Evolutionary conservation across 495 filamentous ascomycete species (phyloP).

Genomic region (Collariella sp.): DNA sequence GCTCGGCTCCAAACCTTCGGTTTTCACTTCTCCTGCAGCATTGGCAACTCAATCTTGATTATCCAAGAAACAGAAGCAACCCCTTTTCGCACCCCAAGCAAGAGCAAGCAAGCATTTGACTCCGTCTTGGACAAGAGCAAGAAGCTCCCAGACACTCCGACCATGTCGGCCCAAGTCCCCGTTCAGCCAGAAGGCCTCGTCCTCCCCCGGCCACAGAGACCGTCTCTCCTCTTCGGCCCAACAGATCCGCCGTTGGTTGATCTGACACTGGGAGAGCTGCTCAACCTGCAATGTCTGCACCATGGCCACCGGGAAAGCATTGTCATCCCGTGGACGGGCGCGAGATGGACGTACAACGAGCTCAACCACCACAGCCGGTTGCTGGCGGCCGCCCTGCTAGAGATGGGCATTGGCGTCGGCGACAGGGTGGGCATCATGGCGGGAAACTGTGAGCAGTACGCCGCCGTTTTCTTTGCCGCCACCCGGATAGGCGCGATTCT

Average conservation of each 20-base stretch:
- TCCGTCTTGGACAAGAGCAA: too few species aligned
- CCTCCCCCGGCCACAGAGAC: slow-evolving; percentile 25
- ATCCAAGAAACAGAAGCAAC: too few species aligned
- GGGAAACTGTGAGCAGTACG: slow-evolving; percentile 64
- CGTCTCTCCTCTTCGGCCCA: slow-evolving; percentile 52
- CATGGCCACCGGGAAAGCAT: slow-evolving; percentile 52
- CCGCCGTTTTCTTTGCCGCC: slow-evolving; percentile 59
- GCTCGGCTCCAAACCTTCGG: slow-evolving; percentile 3
- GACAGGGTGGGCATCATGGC: slow-evolving; percentile 63
- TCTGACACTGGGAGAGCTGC: slow-evolving; percentile 52
- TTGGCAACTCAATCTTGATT: neutral
- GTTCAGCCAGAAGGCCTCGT: slow-evolving; percentile 17
- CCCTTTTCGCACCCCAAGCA: neutral
- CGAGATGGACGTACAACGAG: slow-evolving; percentile 57
- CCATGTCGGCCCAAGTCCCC: slow-evolving; percentile 14
- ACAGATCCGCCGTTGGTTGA: slow-evolving; percentile 52
- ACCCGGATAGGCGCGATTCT: slow-evolving; percentile 57
- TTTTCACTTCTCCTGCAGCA: neutral
- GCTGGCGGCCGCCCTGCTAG: slow-evolving; percentile 50
- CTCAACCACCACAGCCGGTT: slow-evolving; percentile 52
- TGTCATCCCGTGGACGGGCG: slow-evolving; percentile 57
- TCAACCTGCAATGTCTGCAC: slow-evolving; percentile 54
- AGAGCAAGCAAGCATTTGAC: too few species aligned
- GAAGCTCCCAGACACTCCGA: neutral
- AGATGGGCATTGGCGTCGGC: slow-evolving; percentile 51